These are phyloP conservation scores for Thuja plicata DNA, from an alignment of 83 land plant genomes.

Conservation along the genomic window DNA sequence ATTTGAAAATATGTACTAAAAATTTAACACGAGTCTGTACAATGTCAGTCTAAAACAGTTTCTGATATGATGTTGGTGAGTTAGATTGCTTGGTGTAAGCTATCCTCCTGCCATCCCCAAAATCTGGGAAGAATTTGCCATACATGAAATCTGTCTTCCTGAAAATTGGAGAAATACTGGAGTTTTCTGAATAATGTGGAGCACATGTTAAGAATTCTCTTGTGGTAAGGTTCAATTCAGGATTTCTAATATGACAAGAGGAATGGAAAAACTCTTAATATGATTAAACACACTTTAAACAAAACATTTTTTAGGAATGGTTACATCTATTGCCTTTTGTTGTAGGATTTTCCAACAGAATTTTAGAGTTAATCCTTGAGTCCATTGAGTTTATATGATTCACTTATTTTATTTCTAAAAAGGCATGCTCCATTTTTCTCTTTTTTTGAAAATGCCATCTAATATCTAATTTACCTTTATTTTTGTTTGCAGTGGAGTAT, in stretches of 20 bases:
- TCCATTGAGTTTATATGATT: background rate
- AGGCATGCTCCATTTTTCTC: background rate
- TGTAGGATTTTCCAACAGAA: background rate
- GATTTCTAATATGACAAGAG: too few species aligned
- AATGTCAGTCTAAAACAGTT: too few species aligned
- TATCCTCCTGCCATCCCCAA: too few species aligned
- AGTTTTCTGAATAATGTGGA: background rate
- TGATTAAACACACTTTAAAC: background rate
- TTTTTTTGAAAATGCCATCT: background rate
- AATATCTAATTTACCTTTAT: background rate
- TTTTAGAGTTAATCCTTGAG: too few species aligned
- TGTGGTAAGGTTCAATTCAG: too few species aligned
- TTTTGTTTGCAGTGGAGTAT: conserved; percentile 73
- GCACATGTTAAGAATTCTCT: background rate
- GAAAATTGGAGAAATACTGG: too few species aligned
- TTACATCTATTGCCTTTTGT: background rate
- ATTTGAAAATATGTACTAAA: too few species aligned
- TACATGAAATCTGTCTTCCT: too few species aligned
- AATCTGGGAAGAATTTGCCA: too few species aligned
- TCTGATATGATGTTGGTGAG: too few species aligned
- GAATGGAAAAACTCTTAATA: background rate
- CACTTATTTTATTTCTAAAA: background rate
- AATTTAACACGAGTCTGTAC: too few species aligned
- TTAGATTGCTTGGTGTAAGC: too few species aligned
- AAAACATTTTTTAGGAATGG: background rate